Evolutionary conservation across 1,284 basidiomycete species (phyloP), one percentile per base, ranked within the genome.

Genomic region (Taiwanofungus camphoratus): DNA sequence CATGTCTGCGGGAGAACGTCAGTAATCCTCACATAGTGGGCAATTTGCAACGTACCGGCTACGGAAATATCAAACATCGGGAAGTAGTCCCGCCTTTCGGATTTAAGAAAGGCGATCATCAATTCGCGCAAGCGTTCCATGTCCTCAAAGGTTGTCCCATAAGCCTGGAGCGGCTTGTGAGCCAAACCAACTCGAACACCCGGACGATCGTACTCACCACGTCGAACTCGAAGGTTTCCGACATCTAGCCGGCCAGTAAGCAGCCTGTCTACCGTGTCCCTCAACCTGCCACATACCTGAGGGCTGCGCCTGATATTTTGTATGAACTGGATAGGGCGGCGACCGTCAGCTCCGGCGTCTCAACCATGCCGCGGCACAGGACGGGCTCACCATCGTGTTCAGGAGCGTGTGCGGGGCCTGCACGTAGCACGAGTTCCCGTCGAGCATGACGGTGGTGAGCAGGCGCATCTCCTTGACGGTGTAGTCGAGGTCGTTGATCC

Each of bases 391-490:
- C 68, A 80, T 70, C 30, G 71, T 68, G 57, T 84, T 86, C 38
- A 94, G 68, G 3, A 82, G 62, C 39, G 66, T 76, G 55, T 89
- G 85, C 21, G 86, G 79, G 31, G 82, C 80, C 55, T 87, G 84
- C 16, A 84, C 77, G 21, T 71, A 59, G 37, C 73, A 71, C 22
- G 71, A 72, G 45, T 75, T 72, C 32, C 73, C 69, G 52, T 87
- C 78, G 43, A 89, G 64, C 64, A 89, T 82, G 29, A 87, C 70
- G 3, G 89, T 90, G 48, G 82, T 88, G 45, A 94, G 72, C 26
- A 94, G 71, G 36, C 85, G 76, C 63, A 92, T 92, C 66, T 93
- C 90, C 59, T 89, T 88, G 50, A 94, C 90, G 4, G 86, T 87
- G 63, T 88, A 94, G 13, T 63, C 68, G 30, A 73, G 68, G 18